These are phyloP conservation scores for Pseudophaeomoniella oleicola DNA, from an alignment of 2,329 filamentous ascomycete species.

Conservation along the genomic window DNA sequence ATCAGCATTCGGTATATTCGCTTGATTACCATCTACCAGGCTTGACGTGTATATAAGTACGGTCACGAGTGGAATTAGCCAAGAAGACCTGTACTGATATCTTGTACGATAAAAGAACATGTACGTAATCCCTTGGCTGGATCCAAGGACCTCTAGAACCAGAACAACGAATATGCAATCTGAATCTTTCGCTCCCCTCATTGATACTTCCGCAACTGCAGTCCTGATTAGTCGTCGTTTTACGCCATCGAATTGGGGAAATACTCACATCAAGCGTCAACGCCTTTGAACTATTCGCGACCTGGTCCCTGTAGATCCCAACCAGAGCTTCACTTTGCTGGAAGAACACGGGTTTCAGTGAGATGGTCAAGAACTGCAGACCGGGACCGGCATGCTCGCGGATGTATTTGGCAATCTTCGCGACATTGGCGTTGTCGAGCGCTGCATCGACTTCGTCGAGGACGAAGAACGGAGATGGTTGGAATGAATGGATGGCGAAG, in stretches of 20 bases:
- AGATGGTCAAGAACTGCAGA: constrained; percentile 99
- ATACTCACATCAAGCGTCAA: constrained; percentile 85
- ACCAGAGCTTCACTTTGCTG: constrained; percentile 93
- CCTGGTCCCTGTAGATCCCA: constrained; percentile 89
- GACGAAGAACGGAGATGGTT: constrained; percentile 93
- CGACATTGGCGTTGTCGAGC: constrained; percentile 93
- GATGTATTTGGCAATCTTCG: constrained; percentile 93
- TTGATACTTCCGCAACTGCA: constrained; percentile 10
- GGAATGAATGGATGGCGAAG: constrained; percentile 93
- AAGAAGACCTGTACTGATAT: no score
- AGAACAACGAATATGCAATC: no score
- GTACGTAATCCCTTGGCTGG: no score
- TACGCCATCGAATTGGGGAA: neutral
- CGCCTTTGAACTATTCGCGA: constrained; percentile 79
- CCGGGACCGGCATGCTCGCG: constrained; percentile 85
- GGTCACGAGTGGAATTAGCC: no score
- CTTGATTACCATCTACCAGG: no score
- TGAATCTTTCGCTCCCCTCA: no score
- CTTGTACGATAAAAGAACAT: no score
- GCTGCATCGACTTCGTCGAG: constrained; percentile 96
- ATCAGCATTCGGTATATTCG: no score
- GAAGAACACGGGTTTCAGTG: constrained; percentile 86
- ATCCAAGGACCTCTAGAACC: no score
- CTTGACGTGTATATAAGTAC: no score
- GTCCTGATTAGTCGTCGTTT: neutral